Evolutionary conservation across 768 basidiomycete species (phyloP), one percentile per base, ranked within the genome.

Genomic region (Amanita phalloides): DNA sequence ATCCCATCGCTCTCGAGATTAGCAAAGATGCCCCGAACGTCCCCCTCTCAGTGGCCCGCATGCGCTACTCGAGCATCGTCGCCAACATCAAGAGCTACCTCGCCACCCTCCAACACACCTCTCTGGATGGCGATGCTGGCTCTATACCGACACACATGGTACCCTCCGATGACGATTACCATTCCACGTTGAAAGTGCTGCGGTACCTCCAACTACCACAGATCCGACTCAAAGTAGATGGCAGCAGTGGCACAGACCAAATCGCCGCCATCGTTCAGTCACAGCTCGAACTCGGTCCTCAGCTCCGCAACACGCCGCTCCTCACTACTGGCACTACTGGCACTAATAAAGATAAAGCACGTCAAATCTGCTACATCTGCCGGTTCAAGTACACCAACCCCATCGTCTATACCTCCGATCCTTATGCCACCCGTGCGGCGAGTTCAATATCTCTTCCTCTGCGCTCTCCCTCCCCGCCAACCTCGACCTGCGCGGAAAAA

Each of bases 381-480:
- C 58, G 56, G 38, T 63, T 61, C 53, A 21, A 39, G 32, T 55
- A 60, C 36, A 57, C 48, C 48, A 36, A 4, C 28, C 10, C n/a
- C 61, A 67, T 48, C 49, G 43, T 53, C 54, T 61, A 6, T 64
- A 62, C 51, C 57, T 61, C 9, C n/a, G n/a, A n/a, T 58, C 60
- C 20, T 55, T 60, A 21, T 64, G 62, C 49, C 49, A 58, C n/a
- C 58, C 62, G 9, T 67, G 64, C 23, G 63, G 63, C 6, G 55
- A 64, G 33, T 66, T 66, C 56, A 65, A 64, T 49, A 55, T 63
- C 46, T 53, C 64, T 5, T 63, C 64, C 6, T 64, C 61, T 11
- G 53, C 54, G 1, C 52, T 64, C 14, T 63, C 61, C 26, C 57
- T 65, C n/a, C 62, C 63, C 21, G 55, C 62, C 10, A 53, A 60